Evolutionary conservation across 495 filamentous ascomycete genomes (phyloP).

Genomic region (Hyaloscypha hepaticicola): DNA sequence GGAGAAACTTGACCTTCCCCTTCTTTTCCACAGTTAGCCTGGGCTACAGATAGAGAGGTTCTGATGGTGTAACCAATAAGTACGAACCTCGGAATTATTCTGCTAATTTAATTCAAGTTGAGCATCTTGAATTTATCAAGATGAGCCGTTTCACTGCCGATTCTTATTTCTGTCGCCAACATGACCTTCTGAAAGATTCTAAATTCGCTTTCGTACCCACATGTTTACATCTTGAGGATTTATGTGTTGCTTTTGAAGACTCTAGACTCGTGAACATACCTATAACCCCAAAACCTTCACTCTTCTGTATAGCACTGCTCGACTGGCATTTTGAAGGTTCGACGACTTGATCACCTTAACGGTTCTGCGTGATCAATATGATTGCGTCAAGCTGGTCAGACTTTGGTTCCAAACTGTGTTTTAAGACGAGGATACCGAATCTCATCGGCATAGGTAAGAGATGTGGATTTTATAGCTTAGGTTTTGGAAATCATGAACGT

Average conservation of each 20-base stretch:
- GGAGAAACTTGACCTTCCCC: slow-evolving; percentile 5
- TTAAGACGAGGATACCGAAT: not conserved
- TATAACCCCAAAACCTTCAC: too few species aligned
- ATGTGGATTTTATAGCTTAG: too few species aligned
- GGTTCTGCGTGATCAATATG: slow-evolving; percentile 8
- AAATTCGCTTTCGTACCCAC: not conserved
- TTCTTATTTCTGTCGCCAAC: slow-evolving; percentile 5
- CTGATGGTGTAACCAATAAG: too few species aligned
- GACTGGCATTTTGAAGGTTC: too few species aligned
- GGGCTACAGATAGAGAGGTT: too few species aligned
- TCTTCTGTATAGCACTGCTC: too few species aligned
- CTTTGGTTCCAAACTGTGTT: slow-evolving; percentile 2
- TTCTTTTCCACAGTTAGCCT: not conserved
- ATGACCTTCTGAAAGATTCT: slow-evolving; percentile 5
- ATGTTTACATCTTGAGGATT: not conserved
- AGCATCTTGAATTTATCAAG: slow-evolving; percentile 7
- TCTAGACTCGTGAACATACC: too few species aligned
- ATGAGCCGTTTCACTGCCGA: not conserved
- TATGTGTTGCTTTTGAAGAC: too few species aligned
- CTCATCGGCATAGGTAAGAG: too few species aligned
- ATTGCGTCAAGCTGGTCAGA: not conserved
- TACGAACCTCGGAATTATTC: too few species aligned
- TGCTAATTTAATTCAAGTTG: too few species aligned
- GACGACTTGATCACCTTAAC: not conserved
- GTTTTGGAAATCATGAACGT: too few species aligned